Conservation (phyloP, 2,329 filamentous ascomycete genomes). For the Graphilbum ipis-grandicollis region DNA sequence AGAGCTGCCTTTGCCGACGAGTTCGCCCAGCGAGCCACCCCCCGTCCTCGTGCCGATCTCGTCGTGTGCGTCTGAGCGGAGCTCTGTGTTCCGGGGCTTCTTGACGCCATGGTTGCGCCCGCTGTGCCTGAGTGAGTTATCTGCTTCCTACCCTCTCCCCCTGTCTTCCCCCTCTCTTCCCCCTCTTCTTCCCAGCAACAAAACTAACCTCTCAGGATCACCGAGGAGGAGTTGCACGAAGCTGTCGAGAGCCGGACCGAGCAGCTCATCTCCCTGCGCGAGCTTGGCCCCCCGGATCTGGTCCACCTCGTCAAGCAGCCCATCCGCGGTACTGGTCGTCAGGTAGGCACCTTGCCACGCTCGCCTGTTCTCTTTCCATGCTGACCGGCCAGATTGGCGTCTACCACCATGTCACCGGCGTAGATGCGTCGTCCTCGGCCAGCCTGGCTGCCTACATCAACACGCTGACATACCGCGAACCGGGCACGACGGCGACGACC, state of each 20-base stretch:
- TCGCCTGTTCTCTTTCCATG: no score
- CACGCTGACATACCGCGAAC: slow-evolving; percentile 79
- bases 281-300: slow-evolving; percentile 88
- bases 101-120: slow-evolving; percentile 46
- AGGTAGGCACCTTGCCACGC: no score
- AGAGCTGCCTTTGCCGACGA: neutral
- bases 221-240: slow-evolving; percentile 82
- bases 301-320: slow-evolving; percentile 79
- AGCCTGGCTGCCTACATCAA: slow-evolving; percentile 97
- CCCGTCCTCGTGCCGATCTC: no score
- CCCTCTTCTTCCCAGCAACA: no score
- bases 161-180: slow-evolving; percentile 2
- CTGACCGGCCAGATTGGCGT: slow-evolving; percentile 83
- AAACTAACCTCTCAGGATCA: slow-evolving; percentile 56
- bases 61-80: no score
- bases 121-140: slow-evolving; percentile 53
- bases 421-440: slow-evolving; percentile 93
- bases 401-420: slow-evolving; percentile 94
- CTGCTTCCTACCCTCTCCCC: slow-evolving; percentile 1
- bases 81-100: no score
- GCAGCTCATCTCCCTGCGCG: slow-evolving; percentile 65
- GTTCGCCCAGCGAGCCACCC: no score
- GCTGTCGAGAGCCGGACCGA: slow-evolving; percentile 88
- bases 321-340: slow-evolving; percentile 37
- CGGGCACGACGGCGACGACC: slow-evolving; percentile 54